phyloP scores from a whole-genome alignment of 1,284 basidiomycete genomes.

The Somion occarium region DNA sequence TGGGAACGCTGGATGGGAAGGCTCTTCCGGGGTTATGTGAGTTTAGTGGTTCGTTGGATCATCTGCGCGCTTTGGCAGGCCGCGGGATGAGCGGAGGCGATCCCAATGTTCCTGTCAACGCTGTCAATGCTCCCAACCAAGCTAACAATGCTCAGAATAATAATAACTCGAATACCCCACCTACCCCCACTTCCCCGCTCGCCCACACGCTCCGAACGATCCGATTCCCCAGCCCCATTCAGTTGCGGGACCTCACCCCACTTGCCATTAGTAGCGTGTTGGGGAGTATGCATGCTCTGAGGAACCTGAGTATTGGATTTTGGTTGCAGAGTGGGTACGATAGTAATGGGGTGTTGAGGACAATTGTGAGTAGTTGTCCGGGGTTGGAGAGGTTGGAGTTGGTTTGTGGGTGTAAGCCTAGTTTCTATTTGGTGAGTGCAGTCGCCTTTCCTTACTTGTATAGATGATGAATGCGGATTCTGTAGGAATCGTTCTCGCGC shows the following conservation, averaged over 20 bases:
- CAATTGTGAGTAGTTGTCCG: slow-evolving; percentile 60
- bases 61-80: slow-evolving; percentile 47
- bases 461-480: not conserved
- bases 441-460: not conserved
- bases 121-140: slow-evolving; percentile 7
- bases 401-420: slow-evolving; percentile 61
- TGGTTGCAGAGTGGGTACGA: slow-evolving; percentile 69
- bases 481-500: slow-evolving; percentile 31
- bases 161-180: slow-evolving; percentile 8
- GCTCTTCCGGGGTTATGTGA: slow-evolving; percentile 46
- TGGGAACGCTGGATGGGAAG: slow-evolving; percentile 13
- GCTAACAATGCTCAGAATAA: not conserved
- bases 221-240: slow-evolving; percentile 58
- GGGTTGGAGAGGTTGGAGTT: slow-evolving; percentile 56
- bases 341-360: slow-evolving; percentile 59
- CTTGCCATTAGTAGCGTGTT: slow-evolving; percentile 53
- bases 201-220: slow-evolving; percentile 36
- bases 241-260: slow-evolving; percentile 60
- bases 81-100: slow-evolving; percentile 11
- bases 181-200: slow-evolving; percentile 38
- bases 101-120: slow-evolving; percentile 1
- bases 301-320: slow-evolving; percentile 56
- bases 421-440: slow-evolving; percentile 58
- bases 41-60: slow-evolving; percentile 58
- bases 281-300: slow-evolving; percentile 47